Evolutionary conservation across 169 alveolate genomes (phyloP).

Genomic region (Eimeria brunetti): DNA sequence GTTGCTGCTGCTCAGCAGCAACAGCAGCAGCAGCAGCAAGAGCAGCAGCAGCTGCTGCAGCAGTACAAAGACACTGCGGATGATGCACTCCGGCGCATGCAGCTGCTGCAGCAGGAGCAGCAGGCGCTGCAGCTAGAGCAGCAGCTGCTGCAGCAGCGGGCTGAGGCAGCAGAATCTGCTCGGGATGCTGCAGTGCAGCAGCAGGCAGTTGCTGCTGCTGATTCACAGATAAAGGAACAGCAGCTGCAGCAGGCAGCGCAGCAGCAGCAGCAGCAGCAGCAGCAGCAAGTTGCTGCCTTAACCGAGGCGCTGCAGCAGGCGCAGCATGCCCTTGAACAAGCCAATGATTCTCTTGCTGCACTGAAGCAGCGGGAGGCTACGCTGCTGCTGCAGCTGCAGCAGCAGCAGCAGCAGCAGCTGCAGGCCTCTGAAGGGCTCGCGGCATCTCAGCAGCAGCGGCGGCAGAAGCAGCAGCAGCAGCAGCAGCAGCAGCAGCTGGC

Average conservation of each 20-base stretch:
- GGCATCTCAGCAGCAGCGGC: background rate
- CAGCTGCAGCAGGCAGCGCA: conserved; percentile 55
- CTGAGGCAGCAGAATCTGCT: conserved; percentile 38
- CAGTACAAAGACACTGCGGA: conserved; percentile 37
- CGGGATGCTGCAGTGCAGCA: conserved; percentile 52
- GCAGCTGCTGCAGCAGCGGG: conserved; percentile 69
- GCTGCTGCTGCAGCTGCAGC: conserved; percentile 57
- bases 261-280: conserved; percentile 57
- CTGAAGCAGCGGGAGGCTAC: conserved; percentile 61
- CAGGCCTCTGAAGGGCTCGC: background rate
- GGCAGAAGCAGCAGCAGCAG: conserved; percentile 6
- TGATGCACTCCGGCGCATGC: background rate
- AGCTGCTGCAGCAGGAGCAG: conserved; percentile 48
- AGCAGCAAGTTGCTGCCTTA: conserved; percentile 60
- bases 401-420: conserved; percentile 33
- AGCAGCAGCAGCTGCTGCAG: conserved; percentile 44
- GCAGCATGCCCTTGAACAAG: background rate
- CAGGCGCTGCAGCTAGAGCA: conserved; percentile 54
- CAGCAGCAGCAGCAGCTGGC: conserved; percentile 55
- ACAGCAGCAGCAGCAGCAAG: conserved; percentile 60
- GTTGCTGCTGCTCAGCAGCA: conserved; percentile 48
- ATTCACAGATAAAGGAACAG: conserved; percentile 34
- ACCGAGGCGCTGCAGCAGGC: conserved; percentile 13
- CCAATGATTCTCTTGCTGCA: conserved; percentile 49
- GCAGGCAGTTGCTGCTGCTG: conserved; percentile 59